Evolutionary conservation across 2,329 filamentous ascomycete genomes (phyloP).

Genomic region (Ascochyta viciae-villosae): DNA sequence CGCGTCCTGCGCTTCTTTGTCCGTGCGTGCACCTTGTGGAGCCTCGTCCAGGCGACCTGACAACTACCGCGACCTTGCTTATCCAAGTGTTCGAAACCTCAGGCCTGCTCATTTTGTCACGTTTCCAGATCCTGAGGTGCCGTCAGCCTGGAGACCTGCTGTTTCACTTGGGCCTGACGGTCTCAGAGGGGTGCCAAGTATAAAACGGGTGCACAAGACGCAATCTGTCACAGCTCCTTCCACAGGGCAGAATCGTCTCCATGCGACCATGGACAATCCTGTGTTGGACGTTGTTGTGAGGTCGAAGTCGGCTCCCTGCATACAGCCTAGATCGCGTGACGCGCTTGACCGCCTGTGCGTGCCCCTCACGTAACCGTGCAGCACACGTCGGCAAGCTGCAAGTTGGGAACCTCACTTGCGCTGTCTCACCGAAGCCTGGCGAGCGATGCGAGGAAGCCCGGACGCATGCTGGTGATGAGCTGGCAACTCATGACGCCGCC

Average conservation of each 20-base stretch:
- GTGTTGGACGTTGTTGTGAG: background rate
- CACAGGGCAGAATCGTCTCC: too few relatives aligned
- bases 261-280: background rate
- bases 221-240: background rate
- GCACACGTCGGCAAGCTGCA: slow-evolving; percentile 19
- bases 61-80: background rate
- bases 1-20: too few relatives aligned
- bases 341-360: slow-evolving; percentile 13
- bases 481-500: slow-evolving; percentile 19
- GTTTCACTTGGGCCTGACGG: background rate
- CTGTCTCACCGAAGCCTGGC: slow-evolving; percentile 13
- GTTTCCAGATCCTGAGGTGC: background rate
- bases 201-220: background rate
- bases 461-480: slow-evolving; percentile 18
- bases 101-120: background rate
- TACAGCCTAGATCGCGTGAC: slow-evolving; percentile 17
- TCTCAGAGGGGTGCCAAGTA: background rate
- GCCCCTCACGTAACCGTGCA: slow-evolving; percentile 22
- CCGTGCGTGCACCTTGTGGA: background rate
- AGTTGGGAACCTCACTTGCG: slow-evolving; percentile 11
- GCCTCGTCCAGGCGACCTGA: background rate
- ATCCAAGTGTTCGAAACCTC: background rate
- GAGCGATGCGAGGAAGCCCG: slow-evolving; percentile 15
- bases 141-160: background rate
- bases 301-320: slow-evolving; percentile 17